A percentile compares a stretch with the other conserved stretches of the same genome.
phyloP scores from a whole-genome alignment of 352 stramenopile species.

The Phytophthora kernoviae region DNA sequence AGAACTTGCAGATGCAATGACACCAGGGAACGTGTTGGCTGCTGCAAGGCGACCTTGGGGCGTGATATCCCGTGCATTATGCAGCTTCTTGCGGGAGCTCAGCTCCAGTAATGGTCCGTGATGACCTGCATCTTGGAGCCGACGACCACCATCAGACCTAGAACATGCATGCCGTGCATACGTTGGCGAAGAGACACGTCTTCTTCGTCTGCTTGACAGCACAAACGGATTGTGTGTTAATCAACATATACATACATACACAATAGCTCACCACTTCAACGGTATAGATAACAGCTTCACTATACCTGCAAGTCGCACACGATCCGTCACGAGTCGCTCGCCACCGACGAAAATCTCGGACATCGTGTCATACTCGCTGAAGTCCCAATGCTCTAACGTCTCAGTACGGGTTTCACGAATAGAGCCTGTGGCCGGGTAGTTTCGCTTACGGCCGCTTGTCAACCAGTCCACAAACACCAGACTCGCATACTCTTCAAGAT shows the following conservation, averaged over 20 bases:
- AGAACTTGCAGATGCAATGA: constrained; percentile 78
- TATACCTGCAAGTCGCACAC: constrained; percentile 65
- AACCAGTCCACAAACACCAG: constrained; percentile 88
- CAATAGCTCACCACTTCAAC: too few species aligned
- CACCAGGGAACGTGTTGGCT: constrained; percentile 46
- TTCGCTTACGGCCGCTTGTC: constrained; percentile 84
- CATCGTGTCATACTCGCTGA: constrained; percentile 73
- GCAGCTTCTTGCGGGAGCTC: constrained; percentile 77
- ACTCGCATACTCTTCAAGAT: constrained; percentile 48
- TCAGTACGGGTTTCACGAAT: constrained; percentile 66
- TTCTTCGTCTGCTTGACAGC: constrained; percentile 60
- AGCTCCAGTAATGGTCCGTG: constrained; percentile 57
- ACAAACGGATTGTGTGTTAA: constrained; percentile 1
- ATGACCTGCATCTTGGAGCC: constrained; percentile 61
- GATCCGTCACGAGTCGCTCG: constrained; percentile 64
- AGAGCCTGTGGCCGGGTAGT: constrained; percentile 66
- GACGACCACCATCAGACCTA: constrained; percentile 73
- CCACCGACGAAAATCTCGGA: constrained; percentile 64
- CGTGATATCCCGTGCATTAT: constrained; percentile 70
- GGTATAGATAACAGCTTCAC: not conserved
- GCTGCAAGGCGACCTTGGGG: constrained; percentile 66
- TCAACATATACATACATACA: not conserved
- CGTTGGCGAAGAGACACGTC: constrained; percentile 62
- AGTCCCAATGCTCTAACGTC: constrained; percentile 81
- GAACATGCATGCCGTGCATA: constrained; percentile 78